These are phyloP conservation scores for Wickerhamiella lipophila DNA, from an alignment of 805 yeast genomes.

Conservation along the genomic window DNA sequence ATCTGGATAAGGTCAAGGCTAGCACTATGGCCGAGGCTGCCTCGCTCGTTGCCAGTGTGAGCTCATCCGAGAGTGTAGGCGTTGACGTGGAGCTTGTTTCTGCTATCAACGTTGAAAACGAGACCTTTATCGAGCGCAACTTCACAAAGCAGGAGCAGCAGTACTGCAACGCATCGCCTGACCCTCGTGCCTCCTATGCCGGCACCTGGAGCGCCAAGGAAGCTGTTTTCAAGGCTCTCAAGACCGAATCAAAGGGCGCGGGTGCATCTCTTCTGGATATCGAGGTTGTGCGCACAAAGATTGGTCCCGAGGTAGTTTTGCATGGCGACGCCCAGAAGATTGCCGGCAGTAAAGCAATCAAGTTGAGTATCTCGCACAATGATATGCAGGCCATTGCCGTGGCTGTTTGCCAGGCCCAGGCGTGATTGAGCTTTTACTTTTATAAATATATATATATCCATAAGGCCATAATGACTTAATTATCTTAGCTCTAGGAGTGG, in stretches of 20 bases:
- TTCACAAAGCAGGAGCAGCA: conserved; percentile 69
- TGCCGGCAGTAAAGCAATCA: conserved; percentile 54
- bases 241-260: conserved; percentile 80
- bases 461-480: no score
- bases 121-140: conserved; percentile 83
- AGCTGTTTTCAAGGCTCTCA: conserved; percentile 93
- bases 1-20: conserved; percentile 24
- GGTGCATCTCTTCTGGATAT: conserved; percentile 90
- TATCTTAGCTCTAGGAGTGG: no score
- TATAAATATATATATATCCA: no score
- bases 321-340: conserved; percentile 64
- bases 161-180: conserved; percentile 64
- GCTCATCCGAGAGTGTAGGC: conserved; percentile 64
- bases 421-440: neutral
- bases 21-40: conserved; percentile 26
- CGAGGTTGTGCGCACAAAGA: conserved; percentile 64
- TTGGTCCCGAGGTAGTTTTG: conserved; percentile 72
- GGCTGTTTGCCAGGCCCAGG: conserved; percentile 42
- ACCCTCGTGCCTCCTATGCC: conserved; percentile 79
- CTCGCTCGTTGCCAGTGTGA: conserved; percentile 27
- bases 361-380: conserved; percentile 89
- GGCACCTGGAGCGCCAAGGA: conserved; percentile 99
- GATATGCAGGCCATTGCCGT: conserved; percentile 97
- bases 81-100: conserved; percentile 90
- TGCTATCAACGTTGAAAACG: conserved; percentile 73